Percentiles rank a stretch among this genome's conserved stretches.
Conservation (phyloP, 2,329 filamentous ascomycete genomes). For the Geosmithia morbida region DNA sequence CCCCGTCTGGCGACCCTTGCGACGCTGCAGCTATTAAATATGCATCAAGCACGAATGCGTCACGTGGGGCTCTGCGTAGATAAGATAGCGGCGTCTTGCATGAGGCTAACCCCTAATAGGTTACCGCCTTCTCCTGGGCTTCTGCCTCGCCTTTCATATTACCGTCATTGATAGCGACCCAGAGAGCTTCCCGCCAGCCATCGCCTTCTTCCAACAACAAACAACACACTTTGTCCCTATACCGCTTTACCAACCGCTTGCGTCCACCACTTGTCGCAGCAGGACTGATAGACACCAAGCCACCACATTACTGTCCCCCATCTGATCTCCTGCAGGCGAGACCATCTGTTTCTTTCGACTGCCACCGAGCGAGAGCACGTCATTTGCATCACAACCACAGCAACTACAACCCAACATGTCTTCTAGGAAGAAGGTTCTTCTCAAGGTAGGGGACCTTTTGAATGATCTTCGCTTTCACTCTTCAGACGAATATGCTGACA, state of each 20-base stretch:
- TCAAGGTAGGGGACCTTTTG: slow-evolving; percentile 49
- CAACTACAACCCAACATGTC: slow-evolving; percentile 39
- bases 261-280: not conserved
- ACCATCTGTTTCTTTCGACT: not conserved
- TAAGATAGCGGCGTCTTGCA: slow-evolving; percentile 10
- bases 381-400: slow-evolving; percentile 12
- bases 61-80: slow-evolving; percentile 12
- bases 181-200: not conserved
- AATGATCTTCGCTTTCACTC: not conserved
- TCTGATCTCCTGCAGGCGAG: not conserved
- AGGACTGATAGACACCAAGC: not conserved
- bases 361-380: not conserved
- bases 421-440: slow-evolving; percentile 76
- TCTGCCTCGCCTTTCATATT: not conserved
- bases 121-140: not conserved
- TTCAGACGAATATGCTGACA: slow-evolving; percentile 5
- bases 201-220: not conserved
- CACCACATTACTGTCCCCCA: not conserved
- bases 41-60: slow-evolving; percentile 6
- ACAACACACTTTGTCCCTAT: not conserved
- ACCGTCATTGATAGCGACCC: not conserved
- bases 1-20: too few species aligned
- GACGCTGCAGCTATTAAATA: not conserved
- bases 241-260: not conserved
- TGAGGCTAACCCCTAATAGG: slow-evolving; percentile 7